These are phyloP conservation scores for Spizellomyces sp. DNA, from an alignment of 192 early-diverging fungal genomes.

Conservation along the genomic window DNA sequence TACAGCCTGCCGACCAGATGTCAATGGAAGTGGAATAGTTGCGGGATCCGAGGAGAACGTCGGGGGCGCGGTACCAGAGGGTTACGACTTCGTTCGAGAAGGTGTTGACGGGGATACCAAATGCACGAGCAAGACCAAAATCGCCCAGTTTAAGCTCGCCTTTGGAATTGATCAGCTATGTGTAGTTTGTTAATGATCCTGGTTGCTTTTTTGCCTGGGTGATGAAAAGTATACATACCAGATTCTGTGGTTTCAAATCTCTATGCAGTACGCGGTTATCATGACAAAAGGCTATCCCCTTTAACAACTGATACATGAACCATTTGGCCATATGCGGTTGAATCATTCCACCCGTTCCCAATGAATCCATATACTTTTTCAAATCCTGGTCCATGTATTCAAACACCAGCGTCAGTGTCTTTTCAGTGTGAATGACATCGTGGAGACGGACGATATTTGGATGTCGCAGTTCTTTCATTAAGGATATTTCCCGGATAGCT, in stretches of 20 bases:
- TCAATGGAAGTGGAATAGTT: conserved; percentile 96
- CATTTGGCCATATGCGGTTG: conserved; percentile 68
- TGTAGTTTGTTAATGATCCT: background rate
- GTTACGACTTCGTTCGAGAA: conserved; percentile 99
- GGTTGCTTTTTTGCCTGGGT: conserved; percentile 72
- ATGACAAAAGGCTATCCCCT: conserved; percentile 97
- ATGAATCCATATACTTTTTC: conserved; percentile 96
- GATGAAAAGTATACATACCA: conserved; percentile 49
- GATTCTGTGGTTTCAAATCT: conserved; percentile 74
- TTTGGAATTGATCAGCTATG: conserved; percentile 80
- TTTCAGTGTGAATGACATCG: conserved; percentile 97
- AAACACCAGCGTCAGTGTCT: conserved; percentile 97
- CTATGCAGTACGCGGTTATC: conserved; percentile 94
- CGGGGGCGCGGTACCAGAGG: conserved; percentile 96
- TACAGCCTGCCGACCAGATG: conserved; percentile 98
- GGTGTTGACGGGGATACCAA: conserved; percentile 93
- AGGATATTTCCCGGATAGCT: conserved; percentile 80
- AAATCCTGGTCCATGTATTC: conserved; percentile 98
- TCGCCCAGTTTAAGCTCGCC: conserved; percentile 70
- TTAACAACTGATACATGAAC: conserved; percentile 95
- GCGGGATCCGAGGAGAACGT: conserved; percentile 92
- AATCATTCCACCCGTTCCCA: conserved; percentile 67
- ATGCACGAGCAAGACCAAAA: conserved; percentile 96
- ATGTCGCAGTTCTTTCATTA: conserved; percentile 82
- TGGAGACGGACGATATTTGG: conserved; percentile 79